Evolutionary conservation across 108 stramenopile genomes (phyloP).

Genomic region (Nannochloropsis oceanica): DNA sequence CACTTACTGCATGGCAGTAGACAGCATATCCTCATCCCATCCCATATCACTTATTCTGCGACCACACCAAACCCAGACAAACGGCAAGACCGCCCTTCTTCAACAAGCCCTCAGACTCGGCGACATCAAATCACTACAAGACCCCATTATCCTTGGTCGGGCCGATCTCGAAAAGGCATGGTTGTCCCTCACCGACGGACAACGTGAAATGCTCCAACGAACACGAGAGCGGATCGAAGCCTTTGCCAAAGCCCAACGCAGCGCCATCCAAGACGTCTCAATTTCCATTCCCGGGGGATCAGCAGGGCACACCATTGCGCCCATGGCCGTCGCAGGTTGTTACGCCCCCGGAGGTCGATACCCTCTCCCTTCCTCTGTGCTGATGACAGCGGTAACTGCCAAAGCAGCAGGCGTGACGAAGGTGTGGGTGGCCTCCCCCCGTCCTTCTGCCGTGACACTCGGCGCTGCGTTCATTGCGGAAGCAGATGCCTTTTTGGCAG

Average conservation of each 20-base stretch:
- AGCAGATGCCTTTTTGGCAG: conserved; percentile 64
- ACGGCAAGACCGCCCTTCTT: conserved; percentile 24
- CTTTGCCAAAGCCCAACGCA: conserved; percentile 79
- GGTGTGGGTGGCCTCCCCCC: conserved; percentile 78
- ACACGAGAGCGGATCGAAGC: conserved; percentile 59
- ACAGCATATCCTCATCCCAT: too few relatives aligned
- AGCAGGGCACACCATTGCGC: conserved; percentile 88
- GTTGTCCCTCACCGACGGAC: conserved; percentile 22
- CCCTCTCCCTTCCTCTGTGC: conserved; percentile 85
- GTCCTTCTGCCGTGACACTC: conserved; percentile 72
- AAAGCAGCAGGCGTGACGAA: conserved; percentile 77
- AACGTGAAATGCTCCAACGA: conserved; percentile 52
- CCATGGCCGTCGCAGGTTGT: conserved; percentile 85
- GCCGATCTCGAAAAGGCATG: conserved; percentile 37
- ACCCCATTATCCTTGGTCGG: conserved; percentile 8
- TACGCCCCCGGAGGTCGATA: conserved; percentile 98
- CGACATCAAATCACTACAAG: conserved; percentile 24
- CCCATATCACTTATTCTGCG: neutral
- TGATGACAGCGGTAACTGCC: conserved; percentile 96
- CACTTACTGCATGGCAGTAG: too few relatives aligned
- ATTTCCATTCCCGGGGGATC: conserved; percentile 82
- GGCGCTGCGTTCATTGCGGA: conserved; percentile 77
- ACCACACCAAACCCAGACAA: neutral
- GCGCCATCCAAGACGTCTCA: conserved; percentile 58
- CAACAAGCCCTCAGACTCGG: conserved; percentile 29